Conservation (phyloP, 331 rosid species). For the Dryas integrifolia region DNA sequence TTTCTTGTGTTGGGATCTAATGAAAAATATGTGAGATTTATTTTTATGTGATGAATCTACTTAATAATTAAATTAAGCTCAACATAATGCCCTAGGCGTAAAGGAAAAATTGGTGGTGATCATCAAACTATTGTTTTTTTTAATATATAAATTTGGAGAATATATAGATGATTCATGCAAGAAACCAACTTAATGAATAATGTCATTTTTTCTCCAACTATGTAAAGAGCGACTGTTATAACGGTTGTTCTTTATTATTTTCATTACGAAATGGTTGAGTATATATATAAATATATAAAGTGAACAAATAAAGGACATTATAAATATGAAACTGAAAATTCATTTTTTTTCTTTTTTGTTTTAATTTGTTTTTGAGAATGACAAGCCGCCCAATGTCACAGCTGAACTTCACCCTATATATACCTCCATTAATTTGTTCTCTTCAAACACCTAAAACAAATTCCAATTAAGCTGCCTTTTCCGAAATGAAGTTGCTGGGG, state of each 20-base stretch:
- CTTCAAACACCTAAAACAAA: conserved; percentile 12
- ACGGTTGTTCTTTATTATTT: conserved; percentile 1
- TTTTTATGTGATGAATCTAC: neutral
- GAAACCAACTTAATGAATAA: neutral
- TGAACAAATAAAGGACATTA: neutral
- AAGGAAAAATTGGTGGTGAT: neutral
- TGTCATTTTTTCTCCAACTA: neutral
- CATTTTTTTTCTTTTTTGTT: neutral
- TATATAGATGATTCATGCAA: neutral
- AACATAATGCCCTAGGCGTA: neutral
- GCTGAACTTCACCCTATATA: conserved; percentile 19
- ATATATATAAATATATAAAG: neutral
- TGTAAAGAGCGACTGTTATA: neutral
- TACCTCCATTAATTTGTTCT: neutral
- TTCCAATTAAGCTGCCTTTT: neutral
- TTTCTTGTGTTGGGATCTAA: too few species aligned
- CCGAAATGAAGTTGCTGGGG: conserved; percentile 17
- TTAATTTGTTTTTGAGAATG: neutral
- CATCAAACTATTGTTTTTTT: neutral
- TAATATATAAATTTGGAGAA: neutral
- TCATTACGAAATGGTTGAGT: neutral
- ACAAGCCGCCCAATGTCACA: conserved; percentile 1
- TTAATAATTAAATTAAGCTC: neutral
- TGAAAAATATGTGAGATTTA: too few species aligned
- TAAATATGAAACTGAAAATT: neutral